phyloP scores from a whole-genome alignment of 805 yeast species.

The Metschnikowia peoriensis region DNA sequence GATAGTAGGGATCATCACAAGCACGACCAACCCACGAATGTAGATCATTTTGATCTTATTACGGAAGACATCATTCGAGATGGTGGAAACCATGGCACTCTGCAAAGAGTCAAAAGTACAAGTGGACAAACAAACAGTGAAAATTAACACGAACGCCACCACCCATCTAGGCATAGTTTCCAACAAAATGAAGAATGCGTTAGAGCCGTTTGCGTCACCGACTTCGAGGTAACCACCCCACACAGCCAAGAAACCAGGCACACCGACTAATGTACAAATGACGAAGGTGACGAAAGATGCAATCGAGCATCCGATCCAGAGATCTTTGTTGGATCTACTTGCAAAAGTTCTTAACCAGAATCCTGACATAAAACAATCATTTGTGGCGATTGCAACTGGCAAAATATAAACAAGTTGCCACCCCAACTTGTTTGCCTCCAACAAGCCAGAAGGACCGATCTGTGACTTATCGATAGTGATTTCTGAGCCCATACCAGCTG shows the following conservation, averaged over 20 bases:
- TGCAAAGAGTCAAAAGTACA: slow-evolving; percentile 89
- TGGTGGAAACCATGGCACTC: slow-evolving; percentile 82
- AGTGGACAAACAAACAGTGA: slow-evolving; percentile 70
- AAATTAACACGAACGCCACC: slow-evolving; percentile 76
- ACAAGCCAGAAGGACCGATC: slow-evolving; percentile 63
- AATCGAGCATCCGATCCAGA: slow-evolving; percentile 69
- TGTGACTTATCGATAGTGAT: slow-evolving; percentile 61
- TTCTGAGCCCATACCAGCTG: slow-evolving; percentile 75
- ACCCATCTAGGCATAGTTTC: slow-evolving; percentile 82
- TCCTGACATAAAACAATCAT: slow-evolving; percentile 86
- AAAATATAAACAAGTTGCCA: slow-evolving; percentile 88
- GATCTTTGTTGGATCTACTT: slow-evolving; percentile 70
- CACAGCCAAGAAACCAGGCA: slow-evolving; percentile 83
- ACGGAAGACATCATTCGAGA: slow-evolving; percentile 87
- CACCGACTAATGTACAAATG: slow-evolving; percentile 70
- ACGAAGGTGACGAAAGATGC: slow-evolving; percentile 67
- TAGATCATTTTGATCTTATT: slow-evolving; percentile 68
- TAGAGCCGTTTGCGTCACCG: slow-evolving; percentile 54
- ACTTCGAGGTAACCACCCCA: slow-evolving; percentile 75
- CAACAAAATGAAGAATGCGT: slow-evolving; percentile 71
- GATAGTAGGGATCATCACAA: slow-evolving; percentile 82
- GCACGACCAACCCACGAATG: slow-evolving; percentile 65
- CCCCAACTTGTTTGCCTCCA: slow-evolving; percentile 68
- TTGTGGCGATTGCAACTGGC: slow-evolving; percentile 82
- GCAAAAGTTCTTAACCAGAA: slow-evolving; percentile 96